phyloP scores from a whole-genome alignment of 2,329 filamentous ascomycete species.

The Claviceps lovelessii region DNA sequence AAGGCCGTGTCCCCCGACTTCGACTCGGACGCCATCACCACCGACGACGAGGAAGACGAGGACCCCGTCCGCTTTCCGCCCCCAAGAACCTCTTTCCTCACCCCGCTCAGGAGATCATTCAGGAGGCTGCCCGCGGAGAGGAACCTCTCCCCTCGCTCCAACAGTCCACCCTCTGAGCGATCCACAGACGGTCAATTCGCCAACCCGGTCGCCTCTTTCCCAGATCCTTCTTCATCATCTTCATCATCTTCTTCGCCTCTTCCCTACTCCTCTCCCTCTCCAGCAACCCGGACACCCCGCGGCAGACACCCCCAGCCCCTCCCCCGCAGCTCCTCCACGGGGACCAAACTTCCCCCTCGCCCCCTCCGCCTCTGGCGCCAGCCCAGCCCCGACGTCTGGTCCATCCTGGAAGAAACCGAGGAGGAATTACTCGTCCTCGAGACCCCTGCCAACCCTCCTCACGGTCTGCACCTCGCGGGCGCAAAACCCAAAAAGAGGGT shows the following conservation, averaged over 20 bases:
- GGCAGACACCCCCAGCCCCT: slow-evolving; percentile 3
- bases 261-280: too few relatives aligned
- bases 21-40: slow-evolving; percentile 28
- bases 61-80: slow-evolving; percentile 36
- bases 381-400: slow-evolving; percentile 46
- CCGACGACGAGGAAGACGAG: slow-evolving; percentile 33
- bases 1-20: slow-evolving; percentile 23
- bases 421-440: slow-evolving; percentile 34
- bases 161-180: slow-evolving; percentile 19
- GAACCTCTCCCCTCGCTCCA: slow-evolving; percentile 16
- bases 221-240: slow-evolving; percentile 3
- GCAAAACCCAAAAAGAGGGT: slow-evolving; percentile 42
- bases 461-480: not conserved
- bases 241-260: not conserved
- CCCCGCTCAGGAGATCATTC: slow-evolving; percentile 19
- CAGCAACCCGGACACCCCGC: not conserved
- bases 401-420: slow-evolving; percentile 45
- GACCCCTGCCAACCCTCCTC: slow-evolving; percentile 13
- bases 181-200: slow-evolving; percentile 16
- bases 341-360: slow-evolving; percentile 17
- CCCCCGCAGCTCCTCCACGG: slow-evolving; percentile 1
- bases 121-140: slow-evolving; percentile 29
- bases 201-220: slow-evolving; percentile 8
- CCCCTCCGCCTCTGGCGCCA: slow-evolving; percentile 37
- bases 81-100: slow-evolving; percentile 21